A percentile compares a stretch with the other conserved stretches of the same genome.
These are phyloP conservation scores for Asclepias syriaca DNA, from an alignment of 257 asterid genomes.

Conservation along the genomic window DNA sequence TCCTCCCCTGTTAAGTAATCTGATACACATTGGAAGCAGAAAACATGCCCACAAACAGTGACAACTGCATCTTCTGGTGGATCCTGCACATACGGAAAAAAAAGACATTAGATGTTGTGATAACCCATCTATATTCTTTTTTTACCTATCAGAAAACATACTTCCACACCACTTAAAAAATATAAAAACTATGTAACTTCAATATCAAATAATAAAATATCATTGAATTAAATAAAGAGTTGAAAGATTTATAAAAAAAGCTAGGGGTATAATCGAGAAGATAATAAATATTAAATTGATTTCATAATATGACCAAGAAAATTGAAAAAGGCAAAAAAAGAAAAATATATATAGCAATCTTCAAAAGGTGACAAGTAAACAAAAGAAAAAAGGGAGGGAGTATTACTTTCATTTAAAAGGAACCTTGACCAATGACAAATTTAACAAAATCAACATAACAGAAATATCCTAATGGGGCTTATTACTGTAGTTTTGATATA, in stretches of 20 bases:
- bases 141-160: too few species aligned
- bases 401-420: neutral
- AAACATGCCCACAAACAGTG: conserved; percentile 90
- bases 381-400: neutral
- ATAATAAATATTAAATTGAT: neutral
- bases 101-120: neutral
- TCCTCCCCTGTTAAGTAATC: conserved; percentile 85
- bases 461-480: neutral
- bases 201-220: too few species aligned
- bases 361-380: neutral
- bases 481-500: neutral
- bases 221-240: too few species aligned
- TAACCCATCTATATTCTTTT: neutral
- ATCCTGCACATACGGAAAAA: conserved; percentile 46
- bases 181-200: too few species aligned
- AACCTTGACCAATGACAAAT: neutral
- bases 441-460: neutral
- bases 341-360: neutral
- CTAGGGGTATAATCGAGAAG: too few species aligned
- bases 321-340: neutral
- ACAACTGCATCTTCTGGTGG: conserved; percentile 98
- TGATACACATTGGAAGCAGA: conserved; percentile 87
- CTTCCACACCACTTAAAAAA: too few species aligned
- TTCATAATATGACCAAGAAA: neutral
- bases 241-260: too few species aligned